Base-by-base conservation (phyloP, 2,329 filamentous ascomycete genomes). In the Cordyceps cateniannulata region DNA sequence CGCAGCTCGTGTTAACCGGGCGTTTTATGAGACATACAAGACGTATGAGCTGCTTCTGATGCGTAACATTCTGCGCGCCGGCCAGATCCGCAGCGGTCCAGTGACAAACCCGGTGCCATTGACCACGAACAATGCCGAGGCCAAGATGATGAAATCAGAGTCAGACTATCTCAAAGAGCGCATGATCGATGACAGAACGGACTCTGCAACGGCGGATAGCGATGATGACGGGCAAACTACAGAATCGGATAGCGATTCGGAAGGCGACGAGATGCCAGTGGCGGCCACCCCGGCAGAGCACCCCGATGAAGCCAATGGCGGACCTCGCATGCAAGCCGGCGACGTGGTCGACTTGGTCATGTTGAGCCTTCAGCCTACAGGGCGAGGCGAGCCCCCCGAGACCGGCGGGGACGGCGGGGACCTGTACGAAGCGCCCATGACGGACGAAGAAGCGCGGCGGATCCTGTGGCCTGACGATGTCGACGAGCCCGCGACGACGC, bases 1-100 rank as follows among this genome's bases (percentile, higher is more conserved):
- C 1, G 71, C 74, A 0, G 79, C 79, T 0, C 71, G 76, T 70
- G 69, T 75, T 24, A 78, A 73, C 62, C 73, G 71, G 45, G 68
- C 66, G 4, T 80, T 79, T 63, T 81, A 79, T 44, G 69, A 71
- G 7, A 75, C 75, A 2, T 81, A 78, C 59, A 76, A 79, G 67
- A 71, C 71, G 47, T 73, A 81, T 59, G 76, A 81, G 64, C 68
- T 75, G 2, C 65, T 63, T 12, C 66, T 81, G 12, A 70, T 75
- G 69, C 70, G 70, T 3, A 72, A 70, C 10, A 71, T 75, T 3
- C 65, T 75, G 0, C 72, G 71, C 8, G 69, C 68, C 25, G 70
- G 67, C 35, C 62, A 67, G 0, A 64, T 67, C 27, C 63, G 68
- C 35, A 62, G 62, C 5, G 64, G 61, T 7, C 52, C 63, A 5